phyloP scores from a whole-genome alignment of 768 basidiomycete genomes.

The Naganishia friedmannii region DNA sequence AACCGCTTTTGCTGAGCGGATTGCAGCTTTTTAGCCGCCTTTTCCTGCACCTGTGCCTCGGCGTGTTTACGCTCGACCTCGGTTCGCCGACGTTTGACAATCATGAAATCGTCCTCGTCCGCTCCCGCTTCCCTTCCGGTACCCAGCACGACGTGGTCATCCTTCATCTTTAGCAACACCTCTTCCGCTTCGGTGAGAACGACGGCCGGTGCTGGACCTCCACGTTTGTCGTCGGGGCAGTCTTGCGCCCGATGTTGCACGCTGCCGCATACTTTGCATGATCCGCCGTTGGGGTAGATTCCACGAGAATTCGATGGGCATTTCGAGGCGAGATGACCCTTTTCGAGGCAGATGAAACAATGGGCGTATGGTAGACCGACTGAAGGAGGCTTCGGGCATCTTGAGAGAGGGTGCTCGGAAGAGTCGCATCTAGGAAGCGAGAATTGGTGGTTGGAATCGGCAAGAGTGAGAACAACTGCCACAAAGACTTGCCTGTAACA shows the following conservation, averaged over 20 bases:
- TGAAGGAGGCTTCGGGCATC: constrained; percentile 62
- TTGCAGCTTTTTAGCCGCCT: constrained; percentile 26
- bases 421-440: constrained; percentile 69
- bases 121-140: constrained; percentile 63
- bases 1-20: constrained; percentile 27
- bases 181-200: constrained; percentile 10
- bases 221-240: constrained; percentile 57
- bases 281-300: constrained; percentile 85
- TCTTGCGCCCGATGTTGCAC: constrained; percentile 81
- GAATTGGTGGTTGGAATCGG: background rate
- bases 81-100: constrained; percentile 63
- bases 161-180: constrained; percentile 25
- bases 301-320: constrained; percentile 82
- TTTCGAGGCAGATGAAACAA: constrained; percentile 82
- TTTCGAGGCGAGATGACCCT: constrained; percentile 77
- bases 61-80: constrained; percentile 59
- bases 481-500: constrained; percentile 65
- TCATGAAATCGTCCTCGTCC: constrained; percentile 94
- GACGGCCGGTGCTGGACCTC: constrained; percentile 21
- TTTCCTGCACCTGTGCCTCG: constrained; percentile 57
- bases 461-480: background rate
- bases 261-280: constrained; percentile 82
- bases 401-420: constrained; percentile 69
- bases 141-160: constrained; percentile 47
- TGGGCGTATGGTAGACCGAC: constrained; percentile 77